Percentiles rank a stretch among this genome's conserved stretches.
These are phyloP conservation scores for Wickerhamiella sergipiensis DNA, from an alignment of 805 yeast species.

Conservation along the genomic window DNA sequence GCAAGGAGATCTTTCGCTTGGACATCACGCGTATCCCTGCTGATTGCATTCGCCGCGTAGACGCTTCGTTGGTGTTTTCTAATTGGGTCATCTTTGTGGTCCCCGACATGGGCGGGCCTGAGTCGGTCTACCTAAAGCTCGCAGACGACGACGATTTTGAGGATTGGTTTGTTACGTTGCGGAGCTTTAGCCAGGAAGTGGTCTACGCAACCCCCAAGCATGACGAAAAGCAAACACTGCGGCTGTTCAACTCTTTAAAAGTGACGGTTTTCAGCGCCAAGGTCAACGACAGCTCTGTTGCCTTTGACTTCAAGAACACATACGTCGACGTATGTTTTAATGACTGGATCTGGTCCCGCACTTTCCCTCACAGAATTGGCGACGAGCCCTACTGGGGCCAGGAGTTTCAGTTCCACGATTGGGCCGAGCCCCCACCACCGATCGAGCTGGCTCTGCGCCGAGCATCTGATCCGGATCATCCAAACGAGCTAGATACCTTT, in stretches of 20 bases:
- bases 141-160: constrained; percentile 18
- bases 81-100: constrained; percentile 11
- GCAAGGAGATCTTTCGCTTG: constrained; percentile 6
- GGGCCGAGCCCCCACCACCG: constrained; percentile 36
- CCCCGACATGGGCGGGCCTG: constrained; percentile 17
- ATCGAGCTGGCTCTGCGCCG: constrained; percentile 12
- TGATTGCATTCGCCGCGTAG: constrained; percentile 10
- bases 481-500: constrained; percentile 5
- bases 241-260: constrained; percentile 6
- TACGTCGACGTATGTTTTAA: constrained; percentile 65
- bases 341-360: constrained; percentile 65
- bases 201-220: constrained; percentile 15
- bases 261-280: constrained; percentile 2
- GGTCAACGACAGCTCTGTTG: background rate
- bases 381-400: constrained; percentile 75
- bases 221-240: constrained; percentile 9
- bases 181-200: constrained; percentile 16
- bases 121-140: constrained; percentile 17
- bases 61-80: constrained; percentile 12
- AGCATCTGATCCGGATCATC: constrained; percentile 8
- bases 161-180: constrained; percentile 23
- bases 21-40: constrained; percentile 7
- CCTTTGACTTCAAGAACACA: constrained; percentile 15
- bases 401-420: constrained; percentile 42
- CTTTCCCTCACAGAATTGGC: constrained; percentile 42